Conservation (phyloP, 768 basidiomycete genomes). For the Hypsizygus marmoreus region DNA sequence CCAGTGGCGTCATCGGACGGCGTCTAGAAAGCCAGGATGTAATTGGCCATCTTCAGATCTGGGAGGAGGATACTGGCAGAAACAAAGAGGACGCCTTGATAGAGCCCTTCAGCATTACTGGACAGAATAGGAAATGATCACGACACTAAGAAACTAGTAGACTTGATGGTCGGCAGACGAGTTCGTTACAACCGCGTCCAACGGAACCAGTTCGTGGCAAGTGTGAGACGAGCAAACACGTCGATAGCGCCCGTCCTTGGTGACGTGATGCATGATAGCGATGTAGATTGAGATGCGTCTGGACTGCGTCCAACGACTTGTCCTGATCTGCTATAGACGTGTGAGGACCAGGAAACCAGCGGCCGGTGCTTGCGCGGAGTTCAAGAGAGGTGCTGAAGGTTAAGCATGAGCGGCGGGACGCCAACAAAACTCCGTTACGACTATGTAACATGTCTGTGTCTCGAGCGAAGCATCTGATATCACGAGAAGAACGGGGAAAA, state of each 20-base stretch:
- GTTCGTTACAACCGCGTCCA: constrained; percentile 15
- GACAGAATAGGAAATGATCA: constrained; percentile 8
- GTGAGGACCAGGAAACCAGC: constrained; percentile 4
- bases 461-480: constrained; percentile 7
- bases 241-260: constrained; percentile 17
- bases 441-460: constrained; percentile 4
- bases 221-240: constrained; percentile 7
- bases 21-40: no score
- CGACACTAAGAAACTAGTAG: constrained; percentile 3
- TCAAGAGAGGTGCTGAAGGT: background rate
- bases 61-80: background rate
- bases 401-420: constrained; percentile 7
- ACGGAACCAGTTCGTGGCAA: constrained; percentile 9
- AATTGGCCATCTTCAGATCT: no score
- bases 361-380: constrained; percentile 8
- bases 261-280: constrained; percentile 25
- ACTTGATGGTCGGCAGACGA: constrained; percentile 6
- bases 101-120: background rate
- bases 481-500: constrained; percentile 11
- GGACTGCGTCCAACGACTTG: constrained; percentile 5
- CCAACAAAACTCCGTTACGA: constrained; percentile 8
- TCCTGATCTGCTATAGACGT: constrained; percentile 12
- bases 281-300: constrained; percentile 13
- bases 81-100: constrained; percentile 2
- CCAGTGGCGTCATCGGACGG: constrained; percentile 12